These are phyloP conservation scores for Torulaspora quercuum DNA, from an alignment of 805 yeast species.

Conservation along the genomic window DNA sequence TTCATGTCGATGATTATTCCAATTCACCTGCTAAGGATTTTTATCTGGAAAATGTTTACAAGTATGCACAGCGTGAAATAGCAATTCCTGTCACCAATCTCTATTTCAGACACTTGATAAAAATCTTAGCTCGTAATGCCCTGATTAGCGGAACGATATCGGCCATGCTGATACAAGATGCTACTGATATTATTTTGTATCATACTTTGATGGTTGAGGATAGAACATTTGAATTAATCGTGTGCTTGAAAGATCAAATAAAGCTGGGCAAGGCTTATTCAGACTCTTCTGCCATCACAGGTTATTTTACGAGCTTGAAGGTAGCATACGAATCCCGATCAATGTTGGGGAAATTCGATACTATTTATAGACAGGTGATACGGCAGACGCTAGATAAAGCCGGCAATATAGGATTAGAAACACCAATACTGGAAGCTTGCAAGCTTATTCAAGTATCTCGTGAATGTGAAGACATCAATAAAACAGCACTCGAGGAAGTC, in stretches of 20 bases:
- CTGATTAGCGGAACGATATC: slow-evolving; percentile 12
- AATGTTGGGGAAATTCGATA: slow-evolving; percentile 5
- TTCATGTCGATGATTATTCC: slow-evolving; percentile 5
- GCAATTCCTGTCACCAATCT: slow-evolving; percentile 4
- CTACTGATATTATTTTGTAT: slow-evolving; percentile 14
- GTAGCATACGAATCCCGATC: slow-evolving; percentile 11
- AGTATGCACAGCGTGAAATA: slow-evolving; percentile 5
- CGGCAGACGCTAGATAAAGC: not conserved
- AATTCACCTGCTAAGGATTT: slow-evolving; percentile 7
- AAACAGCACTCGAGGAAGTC: slow-evolving; percentile 2
- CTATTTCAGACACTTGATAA: slow-evolving; percentile 6
- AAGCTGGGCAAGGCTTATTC: not conserved
- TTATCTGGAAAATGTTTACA: slow-evolving; percentile 12
- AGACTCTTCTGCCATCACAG: not conserved
- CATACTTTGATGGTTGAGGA: slow-evolving; percentile 10
- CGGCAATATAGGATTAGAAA: slow-evolving; percentile 4
- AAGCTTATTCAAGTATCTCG: slow-evolving; percentile 6
- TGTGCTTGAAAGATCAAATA: slow-evolving; percentile 3
- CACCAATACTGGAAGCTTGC: slow-evolving; percentile 6
- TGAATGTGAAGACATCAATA: slow-evolving; percentile 1
- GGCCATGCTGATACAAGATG: slow-evolving; percentile 6
- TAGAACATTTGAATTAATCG: slow-evolving; percentile 5
- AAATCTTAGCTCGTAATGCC: slow-evolving; percentile 6
- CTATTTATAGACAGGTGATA: slow-evolving; percentile 4
- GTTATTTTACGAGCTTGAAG: slow-evolving; percentile 1